A percentile compares a stretch with the other conserved stretches of the same genome.
These are phyloP conservation scores for Panellus pusillus DNA, from an alignment of 768 basidiomycete genomes.

Conservation along the genomic window DNA sequence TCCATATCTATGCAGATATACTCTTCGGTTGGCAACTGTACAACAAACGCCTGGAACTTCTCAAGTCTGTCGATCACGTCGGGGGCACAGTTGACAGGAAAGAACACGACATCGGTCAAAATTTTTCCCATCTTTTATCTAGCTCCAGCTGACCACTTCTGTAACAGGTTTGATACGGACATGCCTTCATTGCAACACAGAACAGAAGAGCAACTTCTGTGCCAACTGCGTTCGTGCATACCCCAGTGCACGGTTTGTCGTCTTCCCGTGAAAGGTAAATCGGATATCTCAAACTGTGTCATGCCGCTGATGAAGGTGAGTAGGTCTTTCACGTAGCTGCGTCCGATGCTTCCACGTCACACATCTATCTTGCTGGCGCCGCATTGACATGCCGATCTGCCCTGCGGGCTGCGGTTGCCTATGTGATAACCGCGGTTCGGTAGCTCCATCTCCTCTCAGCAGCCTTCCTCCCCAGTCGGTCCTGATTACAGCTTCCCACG, in stretches of 20 bases:
- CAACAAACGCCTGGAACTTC: conserved; percentile 69
- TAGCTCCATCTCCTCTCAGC: not conserved
- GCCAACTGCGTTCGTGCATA: conserved; percentile 42
- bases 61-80: conserved; percentile 57
- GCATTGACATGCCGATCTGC: conserved; percentile 50
- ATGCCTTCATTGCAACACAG: conserved; percentile 44
- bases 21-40: conserved; percentile 72
- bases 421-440: conserved; percentile 34
- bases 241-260: conserved; percentile 72
- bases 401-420: conserved; percentile 70
- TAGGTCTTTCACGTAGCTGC: conserved; percentile 66
- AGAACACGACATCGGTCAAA: conserved; percentile 20
- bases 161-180: conserved; percentile 45
- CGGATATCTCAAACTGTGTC: not conserved
- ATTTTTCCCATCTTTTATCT: not conserved
- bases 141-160: not conserved
- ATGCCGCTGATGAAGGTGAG: not conserved
- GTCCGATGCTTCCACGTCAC: conserved; percentile 62
- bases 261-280: conserved; percentile 69
- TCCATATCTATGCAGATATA: conserved; percentile 73
- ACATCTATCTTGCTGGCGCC: conserved; percentile 65
- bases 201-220: conserved; percentile 35
- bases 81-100: conserved; percentile 20
- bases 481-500: too few relatives aligned
- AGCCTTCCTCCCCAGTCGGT: not conserved